phyloP scores from a whole-genome alignment of 2,329 filamentous ascomycete genomes.

The Aciculosporium take region DNA sequence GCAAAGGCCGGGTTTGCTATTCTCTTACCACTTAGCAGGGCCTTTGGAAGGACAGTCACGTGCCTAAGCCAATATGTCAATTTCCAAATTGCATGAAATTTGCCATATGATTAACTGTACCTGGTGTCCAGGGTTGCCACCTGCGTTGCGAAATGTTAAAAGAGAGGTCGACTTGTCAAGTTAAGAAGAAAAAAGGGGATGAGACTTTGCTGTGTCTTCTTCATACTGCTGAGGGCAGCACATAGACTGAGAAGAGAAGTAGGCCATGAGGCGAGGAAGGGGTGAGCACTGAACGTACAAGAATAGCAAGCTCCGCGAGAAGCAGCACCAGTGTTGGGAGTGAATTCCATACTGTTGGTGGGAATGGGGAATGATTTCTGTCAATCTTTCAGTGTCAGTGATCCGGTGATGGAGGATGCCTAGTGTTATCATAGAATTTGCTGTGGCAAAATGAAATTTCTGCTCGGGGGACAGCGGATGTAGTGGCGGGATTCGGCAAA shows the following conservation, averaged over 20 bases:
- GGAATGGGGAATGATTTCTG: not conserved
- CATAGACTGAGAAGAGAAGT: not conserved
- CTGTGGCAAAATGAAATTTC: conserved; percentile 1
- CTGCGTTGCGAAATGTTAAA: conserved; percentile 24
- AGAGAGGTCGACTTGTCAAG: not conserved
- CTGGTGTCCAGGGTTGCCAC: conserved; percentile 62
- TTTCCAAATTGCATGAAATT: conserved; percentile 5
- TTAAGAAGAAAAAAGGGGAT: not conserved
- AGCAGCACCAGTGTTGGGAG: conserved; percentile 6
- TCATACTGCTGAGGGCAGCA: not conserved
- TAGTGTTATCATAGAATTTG: not conserved
- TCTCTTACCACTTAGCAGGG: conserved; percentile 61
- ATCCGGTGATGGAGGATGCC: not conserved
- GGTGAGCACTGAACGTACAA: conserved; percentile 25
- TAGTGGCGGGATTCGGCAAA: not conserved
- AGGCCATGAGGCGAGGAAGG: not conserved
- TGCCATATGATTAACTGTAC: conserved; percentile 33
- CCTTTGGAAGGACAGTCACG: conserved; percentile 78
- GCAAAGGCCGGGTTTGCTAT: not conserved
- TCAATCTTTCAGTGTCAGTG: not conserved
- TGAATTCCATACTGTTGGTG: conserved; percentile 23
- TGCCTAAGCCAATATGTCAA: conserved; percentile 36
- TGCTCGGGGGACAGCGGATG: not conserved
- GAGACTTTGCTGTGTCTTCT: not conserved
- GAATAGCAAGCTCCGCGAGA: conserved; percentile 36